These are phyloP conservation scores for Roridomyces roridus DNA, from an alignment of 768 basidiomycete species.

Conservation along the genomic window DNA sequence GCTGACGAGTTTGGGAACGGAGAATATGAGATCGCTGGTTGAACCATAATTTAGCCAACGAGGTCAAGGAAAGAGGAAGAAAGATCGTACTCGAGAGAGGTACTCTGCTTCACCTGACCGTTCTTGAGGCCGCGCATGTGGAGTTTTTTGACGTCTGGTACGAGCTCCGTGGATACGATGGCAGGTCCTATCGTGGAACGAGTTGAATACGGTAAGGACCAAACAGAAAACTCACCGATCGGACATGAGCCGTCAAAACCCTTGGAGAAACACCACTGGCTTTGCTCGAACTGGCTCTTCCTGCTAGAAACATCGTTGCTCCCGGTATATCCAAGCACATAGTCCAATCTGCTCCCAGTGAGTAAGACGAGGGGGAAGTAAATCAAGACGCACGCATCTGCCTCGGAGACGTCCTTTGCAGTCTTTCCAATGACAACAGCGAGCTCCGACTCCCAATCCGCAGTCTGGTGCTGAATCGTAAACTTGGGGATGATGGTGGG, in stretches of 20 bases:
- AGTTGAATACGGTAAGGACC: too few species aligned
- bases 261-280: background rate
- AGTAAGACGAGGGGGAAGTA: too few species aligned
- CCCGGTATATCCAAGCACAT: background rate
- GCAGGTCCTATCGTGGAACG: background rate
- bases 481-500: background rate
- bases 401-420: background rate
- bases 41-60: background rate
- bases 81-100: background rate
- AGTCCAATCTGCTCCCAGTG: background rate
- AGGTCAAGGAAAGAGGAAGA: background rate
- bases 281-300: background rate
- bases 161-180: background rate
- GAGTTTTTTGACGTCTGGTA: background rate
- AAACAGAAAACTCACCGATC: too few species aligned
- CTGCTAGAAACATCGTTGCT: background rate
- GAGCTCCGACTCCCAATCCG: background rate
- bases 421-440: background rate
- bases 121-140: background rate
- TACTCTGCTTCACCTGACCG: background rate
- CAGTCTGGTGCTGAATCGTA: background rate
- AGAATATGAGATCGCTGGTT: background rate
- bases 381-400: background rate
- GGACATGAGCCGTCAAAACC: background rate
- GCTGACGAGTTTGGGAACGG: background rate